Conservation (phyloP, 306 rosid species). For the Pyrus betulifolia region DNA sequence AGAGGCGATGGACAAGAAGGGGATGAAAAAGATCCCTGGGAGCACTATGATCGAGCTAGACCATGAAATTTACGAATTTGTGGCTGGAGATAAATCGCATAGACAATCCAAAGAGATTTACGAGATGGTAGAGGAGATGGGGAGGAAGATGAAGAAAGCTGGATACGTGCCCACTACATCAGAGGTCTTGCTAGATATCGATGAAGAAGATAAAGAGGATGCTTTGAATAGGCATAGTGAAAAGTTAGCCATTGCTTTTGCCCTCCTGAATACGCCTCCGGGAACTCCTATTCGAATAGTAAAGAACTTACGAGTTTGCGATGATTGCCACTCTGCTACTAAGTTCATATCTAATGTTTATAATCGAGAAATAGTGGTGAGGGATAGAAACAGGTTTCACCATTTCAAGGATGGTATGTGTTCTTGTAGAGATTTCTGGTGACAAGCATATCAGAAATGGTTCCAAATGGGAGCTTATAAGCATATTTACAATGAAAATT, state of each 20-base stretch:
- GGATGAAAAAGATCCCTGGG: constrained; percentile 80
- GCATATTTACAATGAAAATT: no score
- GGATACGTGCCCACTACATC: constrained; percentile 77
- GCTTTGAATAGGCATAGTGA: constrained; percentile 74
- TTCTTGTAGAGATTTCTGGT: constrained; percentile 83
- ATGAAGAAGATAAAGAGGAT: constrained; percentile 86
- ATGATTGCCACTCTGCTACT: constrained; percentile 87
- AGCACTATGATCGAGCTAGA: constrained; percentile 88
- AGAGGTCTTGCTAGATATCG: constrained; percentile 75
- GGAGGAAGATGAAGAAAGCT: constrained; percentile 67
- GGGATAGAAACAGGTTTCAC: constrained; percentile 86
- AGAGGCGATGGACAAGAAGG: constrained; percentile 68
- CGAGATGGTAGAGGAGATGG: constrained; percentile 84
- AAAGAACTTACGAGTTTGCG: constrained; percentile 81
- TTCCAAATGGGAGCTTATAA: no score
- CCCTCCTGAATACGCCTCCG: constrained; percentile 57
- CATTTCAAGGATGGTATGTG: constrained; percentile 72
- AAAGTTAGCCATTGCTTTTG: constrained; percentile 88
- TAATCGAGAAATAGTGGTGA: constrained; percentile 61
- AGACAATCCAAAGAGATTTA: constrained; percentile 52
- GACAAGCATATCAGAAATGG: constrained; percentile 15
- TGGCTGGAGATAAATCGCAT: constrained; percentile 85
- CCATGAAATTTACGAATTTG: constrained; percentile 58
- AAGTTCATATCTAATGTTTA: constrained; percentile 78
- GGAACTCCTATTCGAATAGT: constrained; percentile 76